Conservation (phyloP, 306 rosid species). For the Cicer pinnatifidum region DNA sequence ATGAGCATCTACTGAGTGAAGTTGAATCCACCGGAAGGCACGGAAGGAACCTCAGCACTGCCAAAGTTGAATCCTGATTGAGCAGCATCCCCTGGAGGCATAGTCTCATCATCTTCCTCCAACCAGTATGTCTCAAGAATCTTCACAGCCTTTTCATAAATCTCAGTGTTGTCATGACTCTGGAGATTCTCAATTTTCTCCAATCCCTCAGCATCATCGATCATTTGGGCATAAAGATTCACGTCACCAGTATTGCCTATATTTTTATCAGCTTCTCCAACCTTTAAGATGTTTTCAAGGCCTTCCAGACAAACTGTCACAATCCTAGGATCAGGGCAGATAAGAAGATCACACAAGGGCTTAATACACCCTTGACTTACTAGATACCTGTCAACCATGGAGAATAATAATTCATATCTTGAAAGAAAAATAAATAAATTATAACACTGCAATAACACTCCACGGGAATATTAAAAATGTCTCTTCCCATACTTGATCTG, state of each 20-base stretch:
- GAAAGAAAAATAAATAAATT: background rate
- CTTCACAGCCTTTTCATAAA: constrained; percentile 94
- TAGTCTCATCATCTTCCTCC: constrained; percentile 95
- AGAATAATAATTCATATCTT: constrained; percentile 32
- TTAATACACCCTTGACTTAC: constrained; percentile 58
- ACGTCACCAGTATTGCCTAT: constrained; percentile 63
- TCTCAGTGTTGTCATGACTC: constrained; percentile 92
- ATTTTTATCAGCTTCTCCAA: constrained; percentile 89
- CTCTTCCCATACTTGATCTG: constrained; percentile 70
- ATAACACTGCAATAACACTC: constrained; percentile 17
- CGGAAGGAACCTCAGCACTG: constrained; percentile 57
- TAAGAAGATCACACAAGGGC: constrained; percentile 57
- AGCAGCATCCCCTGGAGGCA: constrained; percentile 85
- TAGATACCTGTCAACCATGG: constrained; percentile 43
- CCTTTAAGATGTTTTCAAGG: constrained; percentile 95
- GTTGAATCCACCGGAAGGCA: constrained; percentile 93
- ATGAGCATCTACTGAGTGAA: constrained; percentile 68
- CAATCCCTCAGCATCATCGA: constrained; percentile 93
- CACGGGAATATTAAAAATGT: background rate
- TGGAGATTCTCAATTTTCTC: constrained; percentile 92
- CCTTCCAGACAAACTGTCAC: constrained; percentile 96
- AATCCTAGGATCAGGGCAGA: constrained; percentile 92
- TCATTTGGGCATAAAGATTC: constrained; percentile 75
- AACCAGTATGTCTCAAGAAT: constrained; percentile 95
- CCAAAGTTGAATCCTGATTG: constrained; percentile 79